These are phyloP conservation scores for Fraxinus greggii DNA, from an alignment of 305 asterid genomes.

Conservation along the genomic window DNA sequence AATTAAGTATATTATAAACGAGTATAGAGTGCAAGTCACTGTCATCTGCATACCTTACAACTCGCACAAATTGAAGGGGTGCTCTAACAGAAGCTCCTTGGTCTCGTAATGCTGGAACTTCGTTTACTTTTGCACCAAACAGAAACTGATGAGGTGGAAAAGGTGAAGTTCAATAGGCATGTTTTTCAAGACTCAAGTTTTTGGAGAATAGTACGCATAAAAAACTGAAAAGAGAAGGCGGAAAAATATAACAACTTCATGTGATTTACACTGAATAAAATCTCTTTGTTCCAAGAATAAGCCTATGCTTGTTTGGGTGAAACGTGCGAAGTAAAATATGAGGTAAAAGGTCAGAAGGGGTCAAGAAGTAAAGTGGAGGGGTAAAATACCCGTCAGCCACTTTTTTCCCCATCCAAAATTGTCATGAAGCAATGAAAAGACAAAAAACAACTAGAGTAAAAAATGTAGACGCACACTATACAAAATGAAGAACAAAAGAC, in stretches of 20 bases:
- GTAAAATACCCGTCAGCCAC: neutral
- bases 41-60: slow-evolving; percentile 34
- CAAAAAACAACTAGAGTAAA: neutral
- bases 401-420: neutral
- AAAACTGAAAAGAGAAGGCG: neutral
- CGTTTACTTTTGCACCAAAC: slow-evolving; percentile 43
- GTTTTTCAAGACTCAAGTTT: neutral
- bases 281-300: neutral
- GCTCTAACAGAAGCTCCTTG: slow-evolving; percentile 31
- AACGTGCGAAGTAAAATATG: neutral
- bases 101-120: slow-evolving; percentile 41
- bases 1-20: neutral
- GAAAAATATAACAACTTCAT: neutral
- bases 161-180: neutral
- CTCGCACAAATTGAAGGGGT: slow-evolving; percentile 48
- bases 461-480: neutral
- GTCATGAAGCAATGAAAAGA: neutral
- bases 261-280: neutral
- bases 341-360: neutral
- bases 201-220: neutral
- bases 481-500: neutral
- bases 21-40: neutral
- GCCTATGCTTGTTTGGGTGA: neutral
- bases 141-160: slow-evolving; percentile 29
- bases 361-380: neutral